Base-by-base conservation (phyloP, 2,329 filamentous ascomycete species). In the Emmonsiellopsis sp. region DNA sequence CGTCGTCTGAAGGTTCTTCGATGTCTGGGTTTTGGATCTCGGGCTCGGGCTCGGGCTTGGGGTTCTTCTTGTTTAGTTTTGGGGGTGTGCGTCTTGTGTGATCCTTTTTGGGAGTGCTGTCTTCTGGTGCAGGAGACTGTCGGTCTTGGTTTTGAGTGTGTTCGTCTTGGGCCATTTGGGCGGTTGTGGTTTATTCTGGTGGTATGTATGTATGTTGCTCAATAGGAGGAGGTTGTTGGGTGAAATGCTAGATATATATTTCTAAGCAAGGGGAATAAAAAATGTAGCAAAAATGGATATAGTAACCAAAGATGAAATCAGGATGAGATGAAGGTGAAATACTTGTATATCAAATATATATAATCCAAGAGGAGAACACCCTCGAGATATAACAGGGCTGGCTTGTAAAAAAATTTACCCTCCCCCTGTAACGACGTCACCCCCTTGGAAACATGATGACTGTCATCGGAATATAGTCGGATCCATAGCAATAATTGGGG, bases 61-160 rank as follows among this genome's bases (percentile, higher is more conserved):
- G 34, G 34, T 9, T n/a, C 20, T 54, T 52, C 13, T 54, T 54
- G 30, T 55, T 47, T 32, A 60, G 55, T 48, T 61, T 60, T 26
- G 54, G 57, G 1, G 59, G 56, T 53, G 61, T 63, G 41, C 57
- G 52, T 51, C 54, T 59, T 35, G 45, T 59, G 20, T 26, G 20
- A 26, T 26, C 20, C 5, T 26, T 26, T 56, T 56, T 63, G 57
- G 32, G 59, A 56, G 47, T 62, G 58, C 51, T 61, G 62, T 15
- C 20, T 26, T 26, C 20, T 26, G 20, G 20, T 26, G 20, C 55
- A 56, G 30, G 59, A 61, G 10, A 57, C 57, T 35, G 55, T 51
- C 58, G 49, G 20, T 58, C 55, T 52, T 64, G 59, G 57, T 60
- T 55, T 31, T 46, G 56, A 42, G 57, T 62, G 51, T 54, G 54